Conservation (phyloP, 73 alveolate genomes). For the Paramecium bursaria region DNA sequence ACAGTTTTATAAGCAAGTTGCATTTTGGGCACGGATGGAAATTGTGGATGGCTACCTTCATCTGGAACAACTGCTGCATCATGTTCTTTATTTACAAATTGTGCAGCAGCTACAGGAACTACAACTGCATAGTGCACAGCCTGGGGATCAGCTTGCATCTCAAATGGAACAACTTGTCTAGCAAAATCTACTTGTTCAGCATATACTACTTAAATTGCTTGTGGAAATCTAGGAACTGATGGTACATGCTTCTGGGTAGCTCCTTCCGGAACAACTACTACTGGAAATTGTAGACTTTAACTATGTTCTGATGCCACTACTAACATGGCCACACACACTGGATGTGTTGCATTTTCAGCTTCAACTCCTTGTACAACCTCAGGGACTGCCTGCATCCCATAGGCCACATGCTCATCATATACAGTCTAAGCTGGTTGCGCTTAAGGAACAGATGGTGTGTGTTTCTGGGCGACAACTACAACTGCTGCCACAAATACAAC, state of each 20-base stretch:
- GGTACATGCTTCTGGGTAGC: constrained; percentile 19
- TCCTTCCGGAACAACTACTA: too few relatives aligned
- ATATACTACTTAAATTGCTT: not conserved
- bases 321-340: not conserved
- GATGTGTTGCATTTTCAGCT: constrained; percentile 38
- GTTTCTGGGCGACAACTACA: constrained; percentile 12
- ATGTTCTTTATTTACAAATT: constrained; percentile 11
- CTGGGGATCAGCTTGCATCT: not conserved
- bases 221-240: constrained; percentile 37
- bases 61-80: constrained; percentile 11
- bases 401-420: constrained; percentile 8
- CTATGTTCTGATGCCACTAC: constrained; percentile 29
- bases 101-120: constrained; percentile 15
- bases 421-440: constrained; percentile 34
- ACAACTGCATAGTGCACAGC: not conserved
- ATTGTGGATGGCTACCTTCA: not conserved
- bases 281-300: constrained; percentile 27
- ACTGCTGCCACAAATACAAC: too few relatives aligned
- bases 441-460: constrained; percentile 53
- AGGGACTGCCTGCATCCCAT: constrained; percentile 10
- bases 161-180: constrained; percentile 23
- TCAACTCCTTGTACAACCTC: constrained; percentile 16
- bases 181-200: not conserved
- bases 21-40: not conserved
- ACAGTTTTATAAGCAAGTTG: constrained; percentile 33